A percentile compares a stretch with the other conserved stretches of the same genome.
phyloP scores from a whole-genome alignment of 2,329 filamentous ascomycete species.

The Bipolaris bicolor region DNA sequence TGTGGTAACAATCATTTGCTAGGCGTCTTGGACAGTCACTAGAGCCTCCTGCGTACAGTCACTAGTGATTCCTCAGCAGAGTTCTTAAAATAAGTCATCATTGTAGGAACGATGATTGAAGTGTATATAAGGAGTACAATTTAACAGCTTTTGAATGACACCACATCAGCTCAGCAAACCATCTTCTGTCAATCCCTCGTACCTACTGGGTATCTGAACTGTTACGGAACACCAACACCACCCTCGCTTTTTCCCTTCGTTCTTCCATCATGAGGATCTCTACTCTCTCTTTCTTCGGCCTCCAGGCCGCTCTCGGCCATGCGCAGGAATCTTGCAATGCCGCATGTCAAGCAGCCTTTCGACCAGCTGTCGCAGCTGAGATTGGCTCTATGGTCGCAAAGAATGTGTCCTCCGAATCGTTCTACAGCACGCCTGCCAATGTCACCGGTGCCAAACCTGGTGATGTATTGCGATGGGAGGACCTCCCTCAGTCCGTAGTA shows the following conservation, averaged over 20 bases:
- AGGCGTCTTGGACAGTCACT: too few species aligned
- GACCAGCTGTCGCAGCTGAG: neutral
- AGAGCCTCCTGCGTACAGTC: too few species aligned
- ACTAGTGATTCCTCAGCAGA: too few species aligned
- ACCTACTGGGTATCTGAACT: too few species aligned
- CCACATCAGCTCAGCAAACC: too few species aligned
- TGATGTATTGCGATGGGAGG: conserved; percentile 27
- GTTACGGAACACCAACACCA: neutral
- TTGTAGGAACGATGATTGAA: too few species aligned
- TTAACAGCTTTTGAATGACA: too few species aligned
- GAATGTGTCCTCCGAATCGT: conserved; percentile 17
- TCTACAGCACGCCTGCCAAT: conserved; percentile 24
- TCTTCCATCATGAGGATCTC: neutral
- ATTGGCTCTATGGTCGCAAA: neutral
- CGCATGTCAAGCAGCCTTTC: neutral
- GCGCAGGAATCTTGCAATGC: neutral
- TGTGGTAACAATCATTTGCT: too few species aligned
- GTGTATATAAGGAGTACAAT: too few species aligned
- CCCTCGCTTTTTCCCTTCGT: neutral
- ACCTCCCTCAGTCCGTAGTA: conserved; percentile 14
- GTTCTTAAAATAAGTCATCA: too few species aligned
- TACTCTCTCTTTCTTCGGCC: neutral
- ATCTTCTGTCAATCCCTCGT: too few species aligned
- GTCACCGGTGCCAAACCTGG: conserved; percentile 21
- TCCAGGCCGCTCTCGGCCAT: neutral